phyloP scores from a whole-genome alignment of 179 eudicot genomes.

The Heliamphora pulchella region DNA sequence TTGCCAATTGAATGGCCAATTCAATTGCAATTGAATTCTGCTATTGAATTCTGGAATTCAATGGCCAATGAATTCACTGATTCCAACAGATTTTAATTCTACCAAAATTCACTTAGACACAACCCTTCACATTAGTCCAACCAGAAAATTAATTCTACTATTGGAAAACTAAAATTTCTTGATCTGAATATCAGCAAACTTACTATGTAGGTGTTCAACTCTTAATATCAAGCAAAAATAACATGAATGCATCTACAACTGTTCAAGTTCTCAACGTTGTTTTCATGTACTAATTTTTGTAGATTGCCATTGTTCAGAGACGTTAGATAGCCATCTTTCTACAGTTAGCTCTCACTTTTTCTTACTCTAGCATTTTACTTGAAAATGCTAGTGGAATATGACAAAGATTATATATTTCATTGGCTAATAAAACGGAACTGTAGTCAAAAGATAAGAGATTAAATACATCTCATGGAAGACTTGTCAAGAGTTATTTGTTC shows the following conservation, averaged over 20 bases:
- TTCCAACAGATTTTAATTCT: no score
- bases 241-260: background rate
- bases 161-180: no score
- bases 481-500: background rate
- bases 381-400: background rate
- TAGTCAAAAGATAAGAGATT: background rate
- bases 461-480: background rate
- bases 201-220: no score
- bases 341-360: background rate
- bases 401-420: constrained; percentile 8
- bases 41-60: no score
- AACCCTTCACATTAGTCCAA: no score
- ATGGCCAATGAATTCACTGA: no score
- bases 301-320: background rate
- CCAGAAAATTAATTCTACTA: no score
- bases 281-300: constrained; percentile 6
- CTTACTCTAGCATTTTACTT: background rate
- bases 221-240: no score
- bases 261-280: background rate
- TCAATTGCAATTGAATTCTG: no score
- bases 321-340: background rate
- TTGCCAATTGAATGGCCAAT: no score
- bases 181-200: no score
- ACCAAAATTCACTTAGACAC: no score
- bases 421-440: constrained; percentile 1